Conservation (phyloP, 1,284 basidiomycete genomes). For the Rhodotorula sp. region DNA sequence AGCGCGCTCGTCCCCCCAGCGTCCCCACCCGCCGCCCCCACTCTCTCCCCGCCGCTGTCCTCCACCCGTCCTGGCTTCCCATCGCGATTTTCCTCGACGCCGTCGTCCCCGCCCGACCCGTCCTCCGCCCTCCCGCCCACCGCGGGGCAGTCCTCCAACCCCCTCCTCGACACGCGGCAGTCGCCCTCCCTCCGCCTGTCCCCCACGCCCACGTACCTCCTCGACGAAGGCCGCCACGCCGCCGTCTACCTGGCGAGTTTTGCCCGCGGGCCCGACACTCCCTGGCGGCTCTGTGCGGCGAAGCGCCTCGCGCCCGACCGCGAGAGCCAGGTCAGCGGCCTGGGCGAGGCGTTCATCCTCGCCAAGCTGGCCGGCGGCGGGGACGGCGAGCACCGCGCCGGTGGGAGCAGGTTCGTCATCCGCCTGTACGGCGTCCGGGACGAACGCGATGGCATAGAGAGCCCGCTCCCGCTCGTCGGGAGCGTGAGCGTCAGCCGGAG, state of each 20-base stretch:
- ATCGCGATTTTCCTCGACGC: background rate
- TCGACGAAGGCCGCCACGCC: conserved; percentile 56
- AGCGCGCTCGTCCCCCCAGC: background rate
- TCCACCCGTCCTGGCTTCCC: background rate
- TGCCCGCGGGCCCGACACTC: background rate
- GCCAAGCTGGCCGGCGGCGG: conserved; percentile 46
- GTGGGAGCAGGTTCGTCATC: conserved; percentile 13
- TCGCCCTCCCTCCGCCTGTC: conserved; percentile 45
- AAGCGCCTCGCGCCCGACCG: conserved; percentile 54
- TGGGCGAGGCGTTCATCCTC: conserved; percentile 56
- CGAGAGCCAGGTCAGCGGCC: conserved; percentile 54
- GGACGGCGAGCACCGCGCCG: background rate
- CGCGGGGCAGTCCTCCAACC: conserved; percentile 24
- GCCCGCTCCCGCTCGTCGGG: background rate
- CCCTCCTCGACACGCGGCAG: conserved; percentile 32
- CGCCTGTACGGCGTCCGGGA: conserved; percentile 35
- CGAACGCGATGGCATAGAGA: conserved; percentile 38
- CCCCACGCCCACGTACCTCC: conserved; percentile 48
- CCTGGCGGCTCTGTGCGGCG: conserved; percentile 53
- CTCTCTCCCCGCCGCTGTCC: background rate
- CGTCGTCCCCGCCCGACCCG: background rate
- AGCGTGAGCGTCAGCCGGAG: background rate
- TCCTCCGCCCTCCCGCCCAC: conserved; percentile 1
- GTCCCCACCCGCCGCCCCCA: background rate
- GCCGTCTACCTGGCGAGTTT: conserved; percentile 54